Percentiles rank a stretch among this genome's conserved stretches.
Conservation (phyloP, 768 basidiomycete species). For the Suillus subaureus region DNA sequence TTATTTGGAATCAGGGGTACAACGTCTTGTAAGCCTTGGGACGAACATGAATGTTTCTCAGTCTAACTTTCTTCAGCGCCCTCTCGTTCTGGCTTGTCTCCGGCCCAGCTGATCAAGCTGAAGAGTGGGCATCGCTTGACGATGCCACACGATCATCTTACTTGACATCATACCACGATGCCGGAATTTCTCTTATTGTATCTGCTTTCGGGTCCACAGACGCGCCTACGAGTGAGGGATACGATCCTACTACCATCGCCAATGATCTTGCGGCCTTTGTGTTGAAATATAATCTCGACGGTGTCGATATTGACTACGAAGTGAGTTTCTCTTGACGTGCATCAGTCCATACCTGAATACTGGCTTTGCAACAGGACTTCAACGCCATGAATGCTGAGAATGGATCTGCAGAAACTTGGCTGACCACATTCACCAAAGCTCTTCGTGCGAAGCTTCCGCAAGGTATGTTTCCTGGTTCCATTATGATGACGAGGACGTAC, state of each 20-base stretch:
- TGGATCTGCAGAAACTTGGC: slow-evolving; percentile 52
- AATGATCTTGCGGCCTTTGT: slow-evolving; percentile 69
- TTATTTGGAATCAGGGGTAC: slow-evolving; percentile 44
- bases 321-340: slow-evolving; percentile 22
- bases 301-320: slow-evolving; percentile 78
- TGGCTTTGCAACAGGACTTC: slow-evolving; percentile 50
- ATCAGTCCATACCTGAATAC: slow-evolving; percentile 1
- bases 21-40: slow-evolving; percentile 52
- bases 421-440: slow-evolving; percentile 32
- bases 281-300: slow-evolving; percentile 60
- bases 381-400: slow-evolving; percentile 54
- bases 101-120: slow-evolving; percentile 62
- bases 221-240: slow-evolving; percentile 55
- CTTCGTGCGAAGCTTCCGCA: slow-evolving; percentile 35
- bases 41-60: background rate
- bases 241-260: slow-evolving; percentile 62
- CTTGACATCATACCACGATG: slow-evolving; percentile 55
- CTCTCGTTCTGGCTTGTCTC: slow-evolving; percentile 58
- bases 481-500: background rate
- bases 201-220: slow-evolving; percentile 61
- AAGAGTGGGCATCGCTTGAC: slow-evolving; percentile 54
- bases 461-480: slow-evolving; percentile 1
- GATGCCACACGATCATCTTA: slow-evolving; percentile 47
- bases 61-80: slow-evolving; percentile 29
- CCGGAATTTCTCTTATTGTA: slow-evolving; percentile 64